phyloP scores from a whole-genome alignment of 2,329 filamentous ascomycete genomes.

The Verticillium longisporum region DNA sequence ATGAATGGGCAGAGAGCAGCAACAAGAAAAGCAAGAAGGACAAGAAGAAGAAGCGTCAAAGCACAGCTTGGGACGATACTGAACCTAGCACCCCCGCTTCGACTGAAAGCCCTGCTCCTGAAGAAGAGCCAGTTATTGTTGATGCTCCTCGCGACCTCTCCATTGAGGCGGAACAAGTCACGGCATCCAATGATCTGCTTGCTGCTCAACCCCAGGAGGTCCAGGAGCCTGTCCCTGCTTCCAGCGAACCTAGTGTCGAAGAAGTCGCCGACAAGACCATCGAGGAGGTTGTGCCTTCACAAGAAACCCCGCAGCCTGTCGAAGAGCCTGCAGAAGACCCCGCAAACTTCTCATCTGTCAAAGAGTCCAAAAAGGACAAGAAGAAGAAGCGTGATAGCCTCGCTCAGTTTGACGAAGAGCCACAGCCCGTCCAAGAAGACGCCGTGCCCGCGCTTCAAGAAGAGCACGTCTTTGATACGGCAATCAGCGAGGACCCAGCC shows the following conservation, averaged over 20 bases:
- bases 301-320: background rate
- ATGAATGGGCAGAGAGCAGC: background rate
- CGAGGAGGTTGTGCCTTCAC: background rate
- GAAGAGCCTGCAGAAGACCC: slow-evolving; percentile 6
- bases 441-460: background rate
- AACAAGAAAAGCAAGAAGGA: background rate
- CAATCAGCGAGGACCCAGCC: background rate
- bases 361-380: slow-evolving; percentile 24
- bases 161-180: background rate
- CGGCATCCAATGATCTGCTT: background rate
- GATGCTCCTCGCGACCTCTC: background rate
- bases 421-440: background rate
- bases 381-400: slow-evolving; percentile 9
- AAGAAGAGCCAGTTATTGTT: background rate
- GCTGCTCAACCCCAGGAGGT: background rate
- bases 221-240: background rate
- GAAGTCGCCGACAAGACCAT: background rate
- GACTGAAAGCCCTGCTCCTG: background rate
- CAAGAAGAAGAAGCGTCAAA: background rate
- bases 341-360: slow-evolving; percentile 12
- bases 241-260: background rate
- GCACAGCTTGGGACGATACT: background rate
- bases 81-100: background rate
- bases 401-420: background rate
- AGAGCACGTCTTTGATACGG: background rate